Conservation (phyloP, 179 eudicot species). For the Patellifolia procumbens region DNA sequence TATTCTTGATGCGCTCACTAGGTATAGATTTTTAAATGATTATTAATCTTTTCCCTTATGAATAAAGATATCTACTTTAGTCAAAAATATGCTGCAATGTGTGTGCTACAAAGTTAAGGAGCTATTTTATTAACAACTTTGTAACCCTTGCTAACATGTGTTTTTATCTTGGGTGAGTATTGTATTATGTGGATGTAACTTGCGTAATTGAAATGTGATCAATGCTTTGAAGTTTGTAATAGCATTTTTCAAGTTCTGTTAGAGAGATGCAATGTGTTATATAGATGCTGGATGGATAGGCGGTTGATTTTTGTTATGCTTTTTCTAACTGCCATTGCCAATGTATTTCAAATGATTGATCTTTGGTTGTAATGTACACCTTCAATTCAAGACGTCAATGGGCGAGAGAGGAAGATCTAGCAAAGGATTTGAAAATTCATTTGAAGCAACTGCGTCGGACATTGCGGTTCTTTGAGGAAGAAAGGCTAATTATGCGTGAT, state of each 20-base stretch:
- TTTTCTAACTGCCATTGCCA: neutral
- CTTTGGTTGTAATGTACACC: conserved; percentile 6
- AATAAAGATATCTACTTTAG: neutral
- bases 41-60: neutral
- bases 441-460: conserved; percentile 87
- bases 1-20: conserved; percentile 91
- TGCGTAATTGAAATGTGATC: neutral
- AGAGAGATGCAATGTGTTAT: too few relatives aligned
- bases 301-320: neutral
- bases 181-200: neutral
- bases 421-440: conserved; percentile 88
- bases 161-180: neutral
- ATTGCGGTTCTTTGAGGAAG: conserved; percentile 88
- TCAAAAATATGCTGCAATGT: neutral
- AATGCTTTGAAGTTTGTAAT: neutral
- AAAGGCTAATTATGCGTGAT: conserved; percentile 78
- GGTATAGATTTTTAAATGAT: conserved; percentile 33
- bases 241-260: neutral
- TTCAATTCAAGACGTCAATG: conserved; percentile 68
- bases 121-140: neutral
- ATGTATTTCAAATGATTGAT: neutral
- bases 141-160: neutral
- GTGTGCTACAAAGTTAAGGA: neutral
- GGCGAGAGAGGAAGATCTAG: conserved; percentile 94
- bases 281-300: neutral